These are phyloP conservation scores for Tylopilus rubrobrunneus DNA, from an alignment of 768 basidiomycete species.

Conservation along the genomic window DNA sequence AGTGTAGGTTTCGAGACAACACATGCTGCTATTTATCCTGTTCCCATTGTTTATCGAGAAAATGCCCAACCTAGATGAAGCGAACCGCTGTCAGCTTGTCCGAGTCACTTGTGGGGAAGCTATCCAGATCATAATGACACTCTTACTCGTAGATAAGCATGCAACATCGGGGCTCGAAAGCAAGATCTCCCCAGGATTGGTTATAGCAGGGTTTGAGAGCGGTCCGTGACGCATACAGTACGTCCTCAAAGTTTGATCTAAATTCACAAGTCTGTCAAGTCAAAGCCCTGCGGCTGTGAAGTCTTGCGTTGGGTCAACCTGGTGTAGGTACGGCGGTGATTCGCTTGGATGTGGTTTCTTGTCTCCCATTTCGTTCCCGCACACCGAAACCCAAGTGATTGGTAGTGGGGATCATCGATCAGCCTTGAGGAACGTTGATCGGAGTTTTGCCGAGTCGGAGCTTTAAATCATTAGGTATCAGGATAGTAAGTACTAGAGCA, in stretches of 20 bases:
- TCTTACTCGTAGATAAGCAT: conserved; percentile 18
- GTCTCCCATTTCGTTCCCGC: background rate
- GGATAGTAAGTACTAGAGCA: no score
- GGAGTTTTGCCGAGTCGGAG: no score
- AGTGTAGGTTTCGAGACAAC: background rate
- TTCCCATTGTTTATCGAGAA: conserved; percentile 60
- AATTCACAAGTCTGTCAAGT: conserved; percentile 11
- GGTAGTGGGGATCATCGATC: conserved; percentile 58
- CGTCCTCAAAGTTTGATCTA: conserved; percentile 12
- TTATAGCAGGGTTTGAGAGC: conserved; percentile 66
- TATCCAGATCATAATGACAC: background rate
- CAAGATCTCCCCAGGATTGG: conserved; percentile 62
- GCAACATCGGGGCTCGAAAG: conserved; percentile 67
- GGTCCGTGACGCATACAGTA: conserved; percentile 77
- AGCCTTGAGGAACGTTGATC: conserved; percentile 69
- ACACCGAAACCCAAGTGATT: background rate
- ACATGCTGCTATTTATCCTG: background rate
- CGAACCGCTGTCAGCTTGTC: conserved; percentile 48
- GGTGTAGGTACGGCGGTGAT: conserved; percentile 74
- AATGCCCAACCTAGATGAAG: conserved; percentile 52
- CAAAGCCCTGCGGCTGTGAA: conserved; percentile 66
- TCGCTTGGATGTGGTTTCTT: conserved; percentile 50
- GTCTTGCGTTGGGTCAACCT: conserved; percentile 67
- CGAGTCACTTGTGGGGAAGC: conserved; percentile 58
- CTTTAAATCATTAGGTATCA: no score